Percentiles rank a stretch among this genome's conserved stretches.
Evolutionary conservation across 2,329 filamentous ascomycete genomes (phyloP).

Genomic region (Aspergillus tanneri): DNA sequence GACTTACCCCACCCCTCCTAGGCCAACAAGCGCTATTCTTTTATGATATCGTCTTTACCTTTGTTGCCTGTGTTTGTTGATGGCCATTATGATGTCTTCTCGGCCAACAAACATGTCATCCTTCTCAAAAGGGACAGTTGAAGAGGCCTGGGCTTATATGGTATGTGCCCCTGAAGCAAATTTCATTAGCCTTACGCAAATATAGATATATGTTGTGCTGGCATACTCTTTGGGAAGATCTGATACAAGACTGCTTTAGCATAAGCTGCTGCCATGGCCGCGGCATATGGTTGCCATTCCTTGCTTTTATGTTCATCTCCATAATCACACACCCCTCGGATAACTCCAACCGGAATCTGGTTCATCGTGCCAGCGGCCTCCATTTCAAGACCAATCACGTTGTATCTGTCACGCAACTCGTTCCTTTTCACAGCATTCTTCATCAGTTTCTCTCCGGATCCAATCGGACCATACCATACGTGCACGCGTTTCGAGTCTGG

Average conservation of each 20-base stretch:
- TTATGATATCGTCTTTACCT: too few species aligned
- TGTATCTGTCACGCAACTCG: constrained; percentile 2
- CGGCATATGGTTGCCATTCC: not conserved
- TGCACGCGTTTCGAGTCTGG: constrained; percentile 2
- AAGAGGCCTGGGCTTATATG: too few species aligned
- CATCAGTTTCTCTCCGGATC: constrained; percentile 6
- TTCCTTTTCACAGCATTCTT: constrained; percentile 2
- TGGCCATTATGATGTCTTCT: too few species aligned
- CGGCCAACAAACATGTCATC: too few species aligned
- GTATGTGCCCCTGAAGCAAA: too few species aligned
- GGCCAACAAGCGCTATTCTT: too few species aligned
- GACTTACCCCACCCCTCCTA: too few species aligned
- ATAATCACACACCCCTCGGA: constrained; percentile 7
- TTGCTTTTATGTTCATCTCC: not conserved
- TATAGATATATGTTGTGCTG: too few species aligned
- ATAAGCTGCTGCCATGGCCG: not conserved
- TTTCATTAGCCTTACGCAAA: too few species aligned
- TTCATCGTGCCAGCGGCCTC: constrained; percentile 6
- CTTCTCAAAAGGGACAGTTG: too few species aligned
- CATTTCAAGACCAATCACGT: constrained; percentile 8
- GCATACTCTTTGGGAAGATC: not conserved
- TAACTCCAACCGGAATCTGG: constrained; percentile 6
- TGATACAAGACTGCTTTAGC: not conserved
- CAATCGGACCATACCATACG: constrained; percentile 7
- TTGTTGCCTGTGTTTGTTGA: too few species aligned